Percentiles rank a stretch among this genome's conserved stretches.
Evolutionary conservation across 2,329 filamentous ascomycete genomes (phyloP).

Genomic region (Juglanconis sp.): DNA sequence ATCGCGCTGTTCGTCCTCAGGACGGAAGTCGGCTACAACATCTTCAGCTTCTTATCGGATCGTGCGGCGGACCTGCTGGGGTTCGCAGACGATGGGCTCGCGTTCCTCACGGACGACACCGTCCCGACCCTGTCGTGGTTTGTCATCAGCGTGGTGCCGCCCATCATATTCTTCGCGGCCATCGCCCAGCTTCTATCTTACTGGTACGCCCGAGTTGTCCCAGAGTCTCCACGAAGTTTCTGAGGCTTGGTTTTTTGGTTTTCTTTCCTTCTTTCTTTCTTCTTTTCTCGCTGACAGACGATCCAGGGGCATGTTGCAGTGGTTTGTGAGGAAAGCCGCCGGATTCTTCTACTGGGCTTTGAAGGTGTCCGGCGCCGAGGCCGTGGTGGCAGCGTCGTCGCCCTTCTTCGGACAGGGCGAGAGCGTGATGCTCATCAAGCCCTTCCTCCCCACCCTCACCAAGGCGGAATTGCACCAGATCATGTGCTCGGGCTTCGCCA

Average conservation of each 20-base stretch:
- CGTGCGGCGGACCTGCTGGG: conserved; percentile 72
- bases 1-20: conserved; percentile 85
- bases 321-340: conserved; percentile 85
- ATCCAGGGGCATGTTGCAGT: conserved; percentile 69
- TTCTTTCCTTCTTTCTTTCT: no score
- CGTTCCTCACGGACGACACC: conserved; percentile 61
- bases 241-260: no score
- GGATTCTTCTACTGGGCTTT: conserved; percentile 89
- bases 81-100: conserved; percentile 70
- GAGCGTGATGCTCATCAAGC: conserved; percentile 86
- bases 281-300: neutral
- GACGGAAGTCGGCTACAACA: conserved; percentile 77
- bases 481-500: conserved; percentile 90
- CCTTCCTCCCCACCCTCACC: conserved; percentile 82
- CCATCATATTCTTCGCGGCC: conserved; percentile 94
- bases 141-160: conserved; percentile 75
- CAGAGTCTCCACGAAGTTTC: neutral
- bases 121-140: conserved; percentile 58
- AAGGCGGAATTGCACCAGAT: conserved; percentile 86
- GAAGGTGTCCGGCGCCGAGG: conserved; percentile 83
- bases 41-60: conserved; percentile 83
- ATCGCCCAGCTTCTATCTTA: conserved; percentile 86
- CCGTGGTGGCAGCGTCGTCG: conserved; percentile 88
- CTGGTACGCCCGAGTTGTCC: conserved; percentile 30
- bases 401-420: conserved; percentile 95